A percentile compares a stretch with the other conserved stretches of the same genome.
Conservation (phyloP, 768 basidiomycete species). For the Kwoniella bestiolae region DNA sequence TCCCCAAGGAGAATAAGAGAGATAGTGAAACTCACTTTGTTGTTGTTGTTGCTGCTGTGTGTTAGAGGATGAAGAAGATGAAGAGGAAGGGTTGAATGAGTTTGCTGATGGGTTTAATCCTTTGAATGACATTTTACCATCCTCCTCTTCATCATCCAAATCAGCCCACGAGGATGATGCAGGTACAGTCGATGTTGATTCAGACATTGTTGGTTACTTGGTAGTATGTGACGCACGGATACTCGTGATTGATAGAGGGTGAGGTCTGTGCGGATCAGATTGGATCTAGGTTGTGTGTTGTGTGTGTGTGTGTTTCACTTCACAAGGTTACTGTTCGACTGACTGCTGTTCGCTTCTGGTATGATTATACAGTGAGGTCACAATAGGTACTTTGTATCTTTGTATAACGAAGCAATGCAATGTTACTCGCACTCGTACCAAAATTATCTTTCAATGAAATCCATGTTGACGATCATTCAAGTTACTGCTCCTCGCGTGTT, state of each 20-base stretch:
- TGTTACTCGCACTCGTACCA: background rate
- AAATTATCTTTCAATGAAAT: background rate
- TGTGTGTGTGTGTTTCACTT: too few species aligned
- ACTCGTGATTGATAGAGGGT: background rate
- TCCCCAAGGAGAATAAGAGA: background rate
- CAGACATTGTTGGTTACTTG: slow-evolving; percentile 1
- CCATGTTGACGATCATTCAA: background rate
- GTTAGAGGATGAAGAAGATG: slow-evolving; percentile 12
- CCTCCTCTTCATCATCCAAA: slow-evolving; percentile 27
- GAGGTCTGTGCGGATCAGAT: slow-evolving; percentile 8
- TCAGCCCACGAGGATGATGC: slow-evolving; percentile 24
- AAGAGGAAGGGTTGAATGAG: slow-evolving; percentile 15
- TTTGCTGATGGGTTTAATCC: slow-evolving; percentile 13
- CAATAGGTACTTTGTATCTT: too few species aligned
- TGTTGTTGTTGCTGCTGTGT: slow-evolving; percentile 12
- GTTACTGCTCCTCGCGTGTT: background rate
- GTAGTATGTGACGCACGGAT: slow-evolving; percentile 9
- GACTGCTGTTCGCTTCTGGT: background rate
- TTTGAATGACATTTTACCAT: slow-evolving; percentile 21
- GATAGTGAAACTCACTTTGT: slow-evolving; percentile 13
- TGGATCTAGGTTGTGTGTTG: background rate
- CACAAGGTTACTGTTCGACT: background rate
- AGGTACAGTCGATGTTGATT: background rate
- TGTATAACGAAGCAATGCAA: background rate
- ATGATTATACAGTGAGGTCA: background rate